These are phyloP conservation scores for Coelastrella sp. DNA, from an alignment of 139 green algal species.

Conservation along the genomic window DNA sequence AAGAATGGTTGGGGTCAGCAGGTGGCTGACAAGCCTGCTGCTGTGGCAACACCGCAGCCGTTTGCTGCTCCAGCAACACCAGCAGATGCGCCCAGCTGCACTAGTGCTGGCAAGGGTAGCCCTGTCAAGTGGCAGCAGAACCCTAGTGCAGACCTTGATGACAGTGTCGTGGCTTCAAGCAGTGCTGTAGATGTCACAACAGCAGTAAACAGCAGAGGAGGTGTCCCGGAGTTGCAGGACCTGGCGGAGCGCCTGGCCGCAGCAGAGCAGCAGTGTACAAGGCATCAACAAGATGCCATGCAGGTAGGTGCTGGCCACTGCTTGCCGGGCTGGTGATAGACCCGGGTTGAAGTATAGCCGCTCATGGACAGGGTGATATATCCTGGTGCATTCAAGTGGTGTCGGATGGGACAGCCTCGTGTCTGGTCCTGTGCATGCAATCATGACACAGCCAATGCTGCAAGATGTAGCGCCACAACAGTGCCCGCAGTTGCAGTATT, in stretches of 20 bases:
- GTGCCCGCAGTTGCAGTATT: no score
- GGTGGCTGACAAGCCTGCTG: background rate
- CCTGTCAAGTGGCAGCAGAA: background rate
- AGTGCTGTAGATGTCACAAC: background rate
- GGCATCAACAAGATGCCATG: conserved; percentile 18
- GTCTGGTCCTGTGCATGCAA: background rate
- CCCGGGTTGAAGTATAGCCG: no score
- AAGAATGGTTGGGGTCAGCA: conserved; percentile 22
- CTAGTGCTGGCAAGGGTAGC: background rate
- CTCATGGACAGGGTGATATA: no score
- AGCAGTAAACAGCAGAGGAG: background rate
- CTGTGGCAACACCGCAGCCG: background rate
- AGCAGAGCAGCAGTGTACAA: background rate
- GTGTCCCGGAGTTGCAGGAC: background rate
- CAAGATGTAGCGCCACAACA: no score
- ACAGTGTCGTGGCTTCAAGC: background rate
- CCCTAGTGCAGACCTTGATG: background rate
- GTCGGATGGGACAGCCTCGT: background rate
- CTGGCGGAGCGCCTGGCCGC: background rate
- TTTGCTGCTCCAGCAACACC: background rate
- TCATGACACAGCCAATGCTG: no score
- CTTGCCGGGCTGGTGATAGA: background rate
- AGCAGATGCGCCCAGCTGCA: background rate
- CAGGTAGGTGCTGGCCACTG: background rate
- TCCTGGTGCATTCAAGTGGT: no score